These are phyloP conservation scores for Prillingera fragicola DNA, from an alignment of 1,284 basidiomycete genomes.

Conservation along the genomic window DNA sequence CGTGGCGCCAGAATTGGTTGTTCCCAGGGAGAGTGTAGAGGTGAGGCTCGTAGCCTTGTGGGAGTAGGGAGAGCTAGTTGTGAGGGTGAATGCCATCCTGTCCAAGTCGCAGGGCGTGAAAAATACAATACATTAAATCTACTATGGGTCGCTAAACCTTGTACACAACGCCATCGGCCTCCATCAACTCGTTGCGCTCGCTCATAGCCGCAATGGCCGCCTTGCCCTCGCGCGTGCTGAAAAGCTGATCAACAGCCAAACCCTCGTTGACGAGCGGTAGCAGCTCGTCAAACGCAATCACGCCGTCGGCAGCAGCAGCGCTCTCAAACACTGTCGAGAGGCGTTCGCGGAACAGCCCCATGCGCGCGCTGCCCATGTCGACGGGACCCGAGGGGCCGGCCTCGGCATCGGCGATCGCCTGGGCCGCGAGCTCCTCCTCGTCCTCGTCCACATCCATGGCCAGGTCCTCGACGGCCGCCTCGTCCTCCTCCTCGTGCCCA, in stretches of 20 bases:
- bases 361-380: too few relatives aligned
- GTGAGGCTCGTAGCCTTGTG: conserved; percentile 28
- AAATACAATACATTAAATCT: background rate
- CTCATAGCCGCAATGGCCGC: conserved; percentile 72
- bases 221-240: conserved; percentile 73
- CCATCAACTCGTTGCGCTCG: conserved; percentile 79
- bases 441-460: conserved; percentile 36
- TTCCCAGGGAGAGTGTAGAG: conserved; percentile 26
- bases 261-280: conserved; percentile 75
- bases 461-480: too few relatives aligned
- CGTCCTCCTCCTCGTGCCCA: conserved; percentile 14
- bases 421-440: too few relatives aligned
- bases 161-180: conserved; percentile 67
- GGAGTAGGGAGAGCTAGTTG: conserved; percentile 17
- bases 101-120: too few relatives aligned
- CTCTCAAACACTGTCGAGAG: conserved; percentile 66
- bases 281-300: conserved; percentile 64
- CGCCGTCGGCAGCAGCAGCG: conserved; percentile 65
- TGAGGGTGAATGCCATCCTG: too few relatives aligned
- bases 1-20: conserved; percentile 7
- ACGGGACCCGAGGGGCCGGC: background rate
- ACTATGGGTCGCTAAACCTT: conserved; percentile 33
- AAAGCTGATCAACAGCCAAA: conserved; percentile 62
- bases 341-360: conserved; percentile 69
- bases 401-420: background rate